phyloP scores from a whole-genome alignment of 768 basidiomycete genomes.

The Psilocybe sp. region DNA sequence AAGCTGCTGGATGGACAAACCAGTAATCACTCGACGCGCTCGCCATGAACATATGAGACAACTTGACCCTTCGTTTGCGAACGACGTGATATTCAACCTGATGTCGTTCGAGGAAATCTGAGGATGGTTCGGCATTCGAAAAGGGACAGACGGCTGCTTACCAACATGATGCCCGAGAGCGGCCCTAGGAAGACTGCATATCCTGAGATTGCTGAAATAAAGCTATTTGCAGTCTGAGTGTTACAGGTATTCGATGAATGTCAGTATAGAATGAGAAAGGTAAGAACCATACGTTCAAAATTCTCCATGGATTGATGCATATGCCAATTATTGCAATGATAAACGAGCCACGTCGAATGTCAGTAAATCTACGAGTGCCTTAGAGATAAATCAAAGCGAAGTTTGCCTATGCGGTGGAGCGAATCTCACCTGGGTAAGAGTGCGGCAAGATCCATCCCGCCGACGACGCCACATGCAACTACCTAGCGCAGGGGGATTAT shows the following conservation, averaged over 20 bases:
- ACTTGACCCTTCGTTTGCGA: slow-evolving; percentile 21
- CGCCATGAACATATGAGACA: slow-evolving; percentile 26
- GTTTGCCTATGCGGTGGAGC: neutral
- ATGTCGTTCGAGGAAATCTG: neutral
- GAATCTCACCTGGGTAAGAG: slow-evolving; percentile 16
- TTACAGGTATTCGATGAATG: neutral
- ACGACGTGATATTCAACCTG: slow-evolving; percentile 27
- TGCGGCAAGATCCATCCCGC: slow-evolving; percentile 30
- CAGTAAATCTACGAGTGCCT: slow-evolving; percentile 15
- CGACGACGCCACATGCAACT: slow-evolving; percentile 29
- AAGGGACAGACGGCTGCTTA: slow-evolving; percentile 5
- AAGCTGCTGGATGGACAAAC: neutral
- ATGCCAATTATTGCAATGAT: slow-evolving; percentile 26
- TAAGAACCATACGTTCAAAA: slow-evolving; percentile 20
- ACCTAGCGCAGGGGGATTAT: slow-evolving; percentile 6
- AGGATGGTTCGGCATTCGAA: neutral
- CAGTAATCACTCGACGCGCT: slow-evolving; percentile 24
- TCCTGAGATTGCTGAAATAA: slow-evolving; percentile 28
- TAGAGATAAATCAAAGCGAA: neutral
- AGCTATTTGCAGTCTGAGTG: slow-evolving; percentile 17
- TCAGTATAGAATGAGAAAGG: neutral
- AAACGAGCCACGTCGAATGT: slow-evolving; percentile 28
- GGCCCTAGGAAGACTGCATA: slow-evolving; percentile 30
- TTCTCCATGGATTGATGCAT: slow-evolving; percentile 29
- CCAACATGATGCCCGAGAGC: slow-evolving; percentile 29